Evolutionary conservation across 2,329 filamentous ascomycete genomes (phyloP), one percentile per base, ranked within the genome.

Genomic region (Beauveria pseudobassiana): DNA sequence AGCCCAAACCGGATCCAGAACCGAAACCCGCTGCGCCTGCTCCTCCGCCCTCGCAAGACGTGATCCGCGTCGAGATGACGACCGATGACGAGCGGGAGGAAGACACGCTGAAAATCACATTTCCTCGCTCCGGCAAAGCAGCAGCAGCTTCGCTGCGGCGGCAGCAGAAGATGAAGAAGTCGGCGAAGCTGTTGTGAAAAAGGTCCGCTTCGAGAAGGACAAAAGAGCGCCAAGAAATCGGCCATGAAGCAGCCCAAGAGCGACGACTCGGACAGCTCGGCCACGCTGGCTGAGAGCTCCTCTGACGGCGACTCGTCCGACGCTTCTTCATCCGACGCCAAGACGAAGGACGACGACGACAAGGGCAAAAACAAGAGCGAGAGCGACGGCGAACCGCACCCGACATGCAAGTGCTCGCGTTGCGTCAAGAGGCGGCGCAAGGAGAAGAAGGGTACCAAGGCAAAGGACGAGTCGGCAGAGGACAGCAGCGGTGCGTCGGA

Each of bases 21-120:
- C 20, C 55, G 28, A 26, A 18, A 16, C 6, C 51, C 51, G 24
- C 49, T 7, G 8, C 45, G 14, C 18, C 46, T n/a, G 16, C 56
- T 43, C 48, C 57, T 20, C 16, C 57, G n/a, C 49, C 48, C 10
- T 65, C 64, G 45, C 67, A 71, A 52, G 71, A 72, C 20, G 69
- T 77, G 12, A 67, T 79, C 62, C 74, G 68, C 24, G 67, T 82
- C 38, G 73, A 78, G 57, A 67, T 82, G 1, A 73, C 75, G 16
- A 82, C 81, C 12, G 80, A 84, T 63, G 80, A 83, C 49, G 79
- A 82, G 61, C 76, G 74, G n/a, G 76, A 78, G 8, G 73, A 76
- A 28, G 81, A 84, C 58, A 77, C 74, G 3, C 69, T 83, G 59
- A 75, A 70, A 20, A 69, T 84, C 43, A 80, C 78, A 1, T 80